These are phyloP conservation scores for Boechera divaricarpa DNA, from an alignment of 345 rosid species.

Conservation along the genomic window DNA sequence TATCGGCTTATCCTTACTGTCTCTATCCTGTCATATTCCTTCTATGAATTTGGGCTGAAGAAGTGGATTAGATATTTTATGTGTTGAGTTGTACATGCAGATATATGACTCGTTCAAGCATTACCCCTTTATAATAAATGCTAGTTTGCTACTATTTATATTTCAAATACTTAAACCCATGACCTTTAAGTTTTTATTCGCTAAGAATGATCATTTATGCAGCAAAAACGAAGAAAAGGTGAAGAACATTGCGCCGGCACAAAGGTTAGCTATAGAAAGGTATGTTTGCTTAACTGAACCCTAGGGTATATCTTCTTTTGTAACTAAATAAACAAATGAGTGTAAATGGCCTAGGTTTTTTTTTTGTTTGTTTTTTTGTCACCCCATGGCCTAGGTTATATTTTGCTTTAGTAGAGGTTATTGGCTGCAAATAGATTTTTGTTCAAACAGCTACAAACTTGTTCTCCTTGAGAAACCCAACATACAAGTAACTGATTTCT, in stretches of 20 bases:
- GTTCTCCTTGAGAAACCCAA: conserved; percentile 11
- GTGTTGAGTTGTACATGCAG: neutral
- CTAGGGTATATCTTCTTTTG: conserved; percentile 16
- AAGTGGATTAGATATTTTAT: conserved; percentile 7
- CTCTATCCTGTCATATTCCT: neutral
- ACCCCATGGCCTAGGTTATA: neutral
- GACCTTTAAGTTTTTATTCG: neutral
- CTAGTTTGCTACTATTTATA: conserved; percentile 11
- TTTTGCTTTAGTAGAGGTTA: neutral
- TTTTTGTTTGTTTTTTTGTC: no score
- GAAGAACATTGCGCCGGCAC: conserved; percentile 67
- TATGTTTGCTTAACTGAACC: conserved; percentile 38
- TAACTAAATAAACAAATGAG: neutral
- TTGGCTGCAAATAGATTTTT: conserved; percentile 13
- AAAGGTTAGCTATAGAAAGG: conserved; percentile 71
- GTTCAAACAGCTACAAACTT: conserved; percentile 22
- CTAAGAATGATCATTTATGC: conserved; percentile 39
- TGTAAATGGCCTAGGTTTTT: neutral
- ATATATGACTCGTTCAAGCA: conserved; percentile 1
- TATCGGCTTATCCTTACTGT: conserved; percentile 10
- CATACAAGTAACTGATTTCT: conserved; percentile 43
- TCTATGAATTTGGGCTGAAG: conserved; percentile 12
- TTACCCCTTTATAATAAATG: neutral
- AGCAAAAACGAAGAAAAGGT: conserved; percentile 93
- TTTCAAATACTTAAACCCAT: conserved; percentile 4